Evolutionary conservation across 768 basidiomycete genomes (phyloP), one percentile per base, ranked within the genome.

Genomic region (Tylopilus felleus): DNA sequence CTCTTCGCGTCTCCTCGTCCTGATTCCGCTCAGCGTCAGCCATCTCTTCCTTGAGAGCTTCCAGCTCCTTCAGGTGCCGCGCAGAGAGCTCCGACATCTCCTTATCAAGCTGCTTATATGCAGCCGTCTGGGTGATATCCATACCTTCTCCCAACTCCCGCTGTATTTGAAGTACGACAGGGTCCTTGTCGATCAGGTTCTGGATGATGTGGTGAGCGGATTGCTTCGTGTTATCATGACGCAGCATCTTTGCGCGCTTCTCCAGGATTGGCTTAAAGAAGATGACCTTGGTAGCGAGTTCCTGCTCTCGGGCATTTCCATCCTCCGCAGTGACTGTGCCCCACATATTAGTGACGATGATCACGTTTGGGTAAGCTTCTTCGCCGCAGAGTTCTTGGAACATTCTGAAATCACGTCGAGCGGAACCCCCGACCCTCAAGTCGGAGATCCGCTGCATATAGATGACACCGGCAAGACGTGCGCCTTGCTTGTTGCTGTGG

Each of bases 341-440:
- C 80, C 81, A 82, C 78, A 77, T 81, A 44, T 74, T 82, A 4
- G 82, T 81, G 52, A 75, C 73, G 55, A 83, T 74, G 33, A 77
- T 65, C 48, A 83, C 79, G 53, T 77, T 81, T 22, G 70, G 64
- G 40, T 82, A 75, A 4, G 79, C 72, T n/a, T 64, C 69, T 49
- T 77, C 75, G 9, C 82, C 82, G 50, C 82, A 83, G 23, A 83
- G 72, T 60, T 76, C 72, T 29, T 75, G 68, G 69, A 83, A 81
- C 72, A 81, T 75, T 47, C 72, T 70, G 52, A 80, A 77, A 60
- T 79, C 80, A 53, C 75, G 73, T 19, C 71, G 72, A 13, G 79
- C 75, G 28, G 75, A 75, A 14, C 77, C 77, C 31, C 76, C 76
- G 58, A 82, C 71, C 50, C 77, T 73, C 65, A 74, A 62, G 60